Evolutionary conservation across 805 yeast species (phyloP).

Genomic region (Candida sakaeoensis): DNA sequence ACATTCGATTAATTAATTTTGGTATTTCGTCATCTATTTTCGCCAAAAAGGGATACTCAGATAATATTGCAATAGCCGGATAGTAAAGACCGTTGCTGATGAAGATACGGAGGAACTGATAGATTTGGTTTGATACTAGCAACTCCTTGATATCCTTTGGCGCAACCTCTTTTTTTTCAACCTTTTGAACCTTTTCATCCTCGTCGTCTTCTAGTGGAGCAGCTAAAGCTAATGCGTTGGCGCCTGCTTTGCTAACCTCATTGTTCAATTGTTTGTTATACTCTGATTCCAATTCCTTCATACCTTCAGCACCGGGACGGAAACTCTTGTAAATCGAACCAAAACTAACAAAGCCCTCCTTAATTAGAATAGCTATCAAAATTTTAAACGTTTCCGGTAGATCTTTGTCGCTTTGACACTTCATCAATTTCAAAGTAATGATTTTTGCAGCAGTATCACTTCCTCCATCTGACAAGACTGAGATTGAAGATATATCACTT

Average conservation of each 20-base stretch:
- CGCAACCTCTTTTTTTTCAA: conserved; percentile 3
- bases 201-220: conserved; percentile 71
- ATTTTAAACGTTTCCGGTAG: conserved; percentile 42
- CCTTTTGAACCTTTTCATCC: conserved; percentile 15
- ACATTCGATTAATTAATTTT: conserved; percentile 44
- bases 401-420: conserved; percentile 27
- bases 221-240: conserved; percentile 82
- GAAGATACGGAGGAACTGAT: conserved; percentile 47
- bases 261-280: conserved; percentile 49
- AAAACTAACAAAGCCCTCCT: conserved; percentile 62
- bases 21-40: conserved; percentile 49
- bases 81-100: conserved; percentile 58
- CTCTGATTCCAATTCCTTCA: conserved; percentile 40
- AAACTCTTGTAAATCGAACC: conserved; percentile 56
- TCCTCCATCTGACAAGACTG: conserved; percentile 47
- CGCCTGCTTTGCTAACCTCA: conserved; percentile 56
- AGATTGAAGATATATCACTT: conserved; percentile 30
- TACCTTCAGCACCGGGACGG: conserved; percentile 47
- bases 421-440: conserved; percentile 43
- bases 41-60: conserved; percentile 60
- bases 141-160: conserved; percentile 12
- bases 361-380: conserved; percentile 55
- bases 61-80: conserved; percentile 57
- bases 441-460: conserved; percentile 51
- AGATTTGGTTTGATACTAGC: conserved; percentile 21